Percentiles rank a stretch among this genome's conserved stretches.
These are phyloP conservation scores for Cutaneotrichosporon spelunceum DNA, from an alignment of 1,284 basidiomycete species.

Conservation along the genomic window DNA sequence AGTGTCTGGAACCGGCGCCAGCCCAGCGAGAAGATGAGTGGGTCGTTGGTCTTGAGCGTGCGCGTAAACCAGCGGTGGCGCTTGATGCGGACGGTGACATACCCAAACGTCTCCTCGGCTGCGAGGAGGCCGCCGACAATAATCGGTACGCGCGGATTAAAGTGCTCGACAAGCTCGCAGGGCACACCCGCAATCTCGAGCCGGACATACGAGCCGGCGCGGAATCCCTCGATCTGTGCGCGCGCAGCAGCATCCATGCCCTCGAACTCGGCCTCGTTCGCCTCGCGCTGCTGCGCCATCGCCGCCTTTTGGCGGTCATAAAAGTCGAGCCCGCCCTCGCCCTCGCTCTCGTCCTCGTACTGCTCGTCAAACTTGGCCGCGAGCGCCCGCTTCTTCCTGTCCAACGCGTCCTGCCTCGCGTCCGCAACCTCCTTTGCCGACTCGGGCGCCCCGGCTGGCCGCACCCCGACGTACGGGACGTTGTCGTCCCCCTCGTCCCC, in stretches of 20 bases:
- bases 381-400: constrained; percentile 82
- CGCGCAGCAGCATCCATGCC: constrained; percentile 74
- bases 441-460: constrained; percentile 27
- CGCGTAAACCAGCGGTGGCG: constrained; percentile 90
- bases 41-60: constrained; percentile 96
- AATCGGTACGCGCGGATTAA: constrained; percentile 86
- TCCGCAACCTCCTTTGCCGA: constrained; percentile 45
- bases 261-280: constrained; percentile 85
- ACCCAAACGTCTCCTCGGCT: constrained; percentile 88
- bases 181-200: constrained; percentile 82
- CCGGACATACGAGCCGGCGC: constrained; percentile 90
- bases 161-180: constrained; percentile 88
- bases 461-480: constrained; percentile 47
- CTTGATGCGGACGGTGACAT: constrained; percentile 92
- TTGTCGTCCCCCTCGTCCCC: constrained; percentile 53
- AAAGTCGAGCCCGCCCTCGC: constrained; percentile 68
- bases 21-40: constrained; percentile 89
- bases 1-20: constrained; percentile 95
- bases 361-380: constrained; percentile 96
- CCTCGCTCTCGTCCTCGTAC: constrained; percentile 81
- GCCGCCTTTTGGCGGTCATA: constrained; percentile 91
- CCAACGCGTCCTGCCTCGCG: constrained; percentile 60
- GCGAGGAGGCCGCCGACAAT: constrained; percentile 89
- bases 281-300: constrained; percentile 75
- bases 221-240: constrained; percentile 81